phyloP scores from a whole-genome alignment of 2,329 filamentous ascomycete species.

The Biscogniauxia sp. region DNA sequence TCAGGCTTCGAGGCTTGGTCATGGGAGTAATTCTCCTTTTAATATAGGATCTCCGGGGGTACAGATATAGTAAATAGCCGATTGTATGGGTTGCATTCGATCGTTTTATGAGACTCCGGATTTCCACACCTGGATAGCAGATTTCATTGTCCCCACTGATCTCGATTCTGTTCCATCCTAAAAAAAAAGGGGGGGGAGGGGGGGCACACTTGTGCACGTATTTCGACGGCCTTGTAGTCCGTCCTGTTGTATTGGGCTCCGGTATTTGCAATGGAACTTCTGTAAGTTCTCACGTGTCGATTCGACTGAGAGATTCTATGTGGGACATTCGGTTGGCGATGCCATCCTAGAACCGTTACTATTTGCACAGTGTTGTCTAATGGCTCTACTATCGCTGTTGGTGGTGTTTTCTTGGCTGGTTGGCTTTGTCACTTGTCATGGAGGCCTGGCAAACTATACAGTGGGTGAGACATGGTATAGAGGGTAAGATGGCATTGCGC shows the following conservation, averaged over 20 bases:
- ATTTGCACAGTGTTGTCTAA: neutral
- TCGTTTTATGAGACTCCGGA: slow-evolving; percentile 19
- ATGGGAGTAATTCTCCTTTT: neutral
- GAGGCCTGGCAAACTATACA: slow-evolving; percentile 40
- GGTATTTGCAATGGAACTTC: slow-evolving; percentile 17
- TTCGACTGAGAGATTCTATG: neutral
- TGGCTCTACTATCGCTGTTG: slow-evolving; percentile 11
- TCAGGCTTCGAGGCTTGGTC: neutral
- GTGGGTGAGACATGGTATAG: slow-evolving; percentile 41
- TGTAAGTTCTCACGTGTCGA: neutral
- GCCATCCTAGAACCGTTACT: neutral
- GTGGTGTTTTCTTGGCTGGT: slow-evolving; percentile 13
- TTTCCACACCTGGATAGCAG: slow-evolving; percentile 22
- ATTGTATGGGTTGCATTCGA: slow-evolving; percentile 12
- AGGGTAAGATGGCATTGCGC: slow-evolving; percentile 28
- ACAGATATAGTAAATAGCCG: slow-evolving; percentile 22
- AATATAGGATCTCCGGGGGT: neutral
- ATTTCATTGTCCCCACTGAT: neutral
- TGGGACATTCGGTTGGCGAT: neutral
- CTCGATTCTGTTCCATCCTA: neutral
- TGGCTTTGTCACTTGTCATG: slow-evolving; percentile 29
- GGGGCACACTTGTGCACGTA: neutral
- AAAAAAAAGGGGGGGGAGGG: no score
- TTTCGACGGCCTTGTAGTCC: slow-evolving; percentile 1
- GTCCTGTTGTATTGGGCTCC: slow-evolving; percentile 21